Conservation (phyloP, 331 rosid genomes). For the Cydonia oblonga region DNA sequence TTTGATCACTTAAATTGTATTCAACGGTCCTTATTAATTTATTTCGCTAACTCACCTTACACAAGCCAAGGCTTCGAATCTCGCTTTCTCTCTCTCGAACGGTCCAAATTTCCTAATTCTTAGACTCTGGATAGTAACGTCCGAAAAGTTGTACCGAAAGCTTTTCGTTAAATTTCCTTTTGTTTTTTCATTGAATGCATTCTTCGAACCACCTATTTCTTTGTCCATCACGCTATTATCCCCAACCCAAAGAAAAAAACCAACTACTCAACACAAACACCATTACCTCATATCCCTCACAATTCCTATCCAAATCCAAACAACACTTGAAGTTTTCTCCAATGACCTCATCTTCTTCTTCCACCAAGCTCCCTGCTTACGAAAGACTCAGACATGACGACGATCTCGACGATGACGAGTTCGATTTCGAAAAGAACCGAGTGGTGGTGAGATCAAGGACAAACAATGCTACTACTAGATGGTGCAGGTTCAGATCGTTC, state of each 20-base stretch:
- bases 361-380: conserved; percentile 36
- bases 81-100: too few relatives aligned
- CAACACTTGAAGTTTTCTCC: not conserved
- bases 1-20: too few relatives aligned
- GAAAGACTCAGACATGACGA: conserved; percentile 32
- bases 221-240: not conserved
- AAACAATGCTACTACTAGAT: not conserved
- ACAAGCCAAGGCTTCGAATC: too few relatives aligned
- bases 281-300: not conserved
- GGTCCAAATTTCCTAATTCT: too few relatives aligned
- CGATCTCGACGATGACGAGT: conserved; percentile 4
- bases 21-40: too few relatives aligned
- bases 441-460: conserved; percentile 9
- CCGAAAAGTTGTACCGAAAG: too few relatives aligned
- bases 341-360: conserved; percentile 5
- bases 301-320: not conserved
- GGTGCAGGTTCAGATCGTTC: not conserved
- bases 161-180: too few relatives aligned
- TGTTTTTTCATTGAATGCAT: not conserved
- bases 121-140: too few relatives aligned
- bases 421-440: not conserved
- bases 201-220: not conserved
- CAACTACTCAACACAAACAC: not conserved
- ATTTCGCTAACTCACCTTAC: too few relatives aligned
- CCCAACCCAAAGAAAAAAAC: not conserved